These are phyloP conservation scores for Saccharomycopsis fermentans DNA, from an alignment of 805 yeast genomes.

Conservation along the genomic window DNA sequence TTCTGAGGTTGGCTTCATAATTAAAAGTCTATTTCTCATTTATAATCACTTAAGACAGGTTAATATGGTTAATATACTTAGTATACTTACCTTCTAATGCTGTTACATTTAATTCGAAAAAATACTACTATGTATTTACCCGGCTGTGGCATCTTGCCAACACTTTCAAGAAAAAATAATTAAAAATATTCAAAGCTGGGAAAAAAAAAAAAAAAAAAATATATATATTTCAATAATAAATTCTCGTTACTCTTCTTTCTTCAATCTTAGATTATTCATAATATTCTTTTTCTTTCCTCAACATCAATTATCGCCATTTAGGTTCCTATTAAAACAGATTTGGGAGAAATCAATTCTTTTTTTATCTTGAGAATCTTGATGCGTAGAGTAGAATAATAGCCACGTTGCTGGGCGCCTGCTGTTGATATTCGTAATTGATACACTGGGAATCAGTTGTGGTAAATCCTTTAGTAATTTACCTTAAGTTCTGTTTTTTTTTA, in stretches of 20 bases:
- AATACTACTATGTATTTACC: neutral
- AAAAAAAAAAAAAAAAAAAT: neutral
- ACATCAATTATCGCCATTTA: constrained; percentile 13
- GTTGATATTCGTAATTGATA: constrained; percentile 27
- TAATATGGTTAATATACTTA: no score
- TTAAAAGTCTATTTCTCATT: no score
- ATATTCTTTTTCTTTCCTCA: constrained; percentile 4
- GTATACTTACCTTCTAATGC: no score
- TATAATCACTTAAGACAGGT: no score
- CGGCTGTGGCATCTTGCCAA: neutral
- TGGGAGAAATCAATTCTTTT: neutral
- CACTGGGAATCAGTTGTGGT: constrained; percentile 33
- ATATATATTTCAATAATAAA: neutral
- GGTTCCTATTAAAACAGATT: neutral
- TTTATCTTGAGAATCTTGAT: neutral
- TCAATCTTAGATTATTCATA: no score
- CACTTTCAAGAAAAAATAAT: no score
- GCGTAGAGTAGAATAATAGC: constrained; percentile 18
- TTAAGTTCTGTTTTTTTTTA: neutral
- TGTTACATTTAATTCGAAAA: no score
- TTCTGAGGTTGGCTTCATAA: no score
- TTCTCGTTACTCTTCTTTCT: neutral
- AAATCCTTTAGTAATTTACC: constrained; percentile 20
- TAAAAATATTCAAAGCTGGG: no score
- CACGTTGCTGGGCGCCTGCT: constrained; percentile 35